Conservation (phyloP, 306 rosid species). For the Ammopiptanthus mongolicus region DNA sequence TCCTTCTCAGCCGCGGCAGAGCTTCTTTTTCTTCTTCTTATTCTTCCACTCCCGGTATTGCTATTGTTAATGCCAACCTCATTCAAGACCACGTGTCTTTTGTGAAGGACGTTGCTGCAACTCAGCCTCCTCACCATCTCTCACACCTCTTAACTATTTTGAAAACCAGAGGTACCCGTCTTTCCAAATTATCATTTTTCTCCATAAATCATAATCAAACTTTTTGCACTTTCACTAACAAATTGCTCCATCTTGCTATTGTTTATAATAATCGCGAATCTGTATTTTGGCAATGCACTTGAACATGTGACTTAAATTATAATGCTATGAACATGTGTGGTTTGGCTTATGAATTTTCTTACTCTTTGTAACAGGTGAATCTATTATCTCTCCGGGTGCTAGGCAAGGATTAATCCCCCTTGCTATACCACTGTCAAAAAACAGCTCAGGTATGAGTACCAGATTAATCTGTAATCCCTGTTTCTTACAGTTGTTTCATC, state of each 20-base stretch:
- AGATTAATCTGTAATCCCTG: too few relatives aligned
- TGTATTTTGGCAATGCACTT: slow-evolving; percentile 4
- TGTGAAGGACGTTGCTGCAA: slow-evolving; percentile 74
- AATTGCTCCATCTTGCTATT: too few relatives aligned
- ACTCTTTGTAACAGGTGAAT: slow-evolving; percentile 54
- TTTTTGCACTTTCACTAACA: too few relatives aligned
- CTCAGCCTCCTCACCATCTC: slow-evolving; percentile 78
- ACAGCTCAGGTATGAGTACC: slow-evolving; percentile 57
- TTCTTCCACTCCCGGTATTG: slow-evolving; percentile 36
- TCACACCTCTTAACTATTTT: slow-evolving; percentile 54
- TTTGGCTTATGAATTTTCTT: not conserved
- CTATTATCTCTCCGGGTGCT: slow-evolving; percentile 77
- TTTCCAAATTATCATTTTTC: not conserved
- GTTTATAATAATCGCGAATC: not conserved
- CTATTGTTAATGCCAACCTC: too few relatives aligned
- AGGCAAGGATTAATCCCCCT: slow-evolving; percentile 79
- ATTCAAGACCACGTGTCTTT: slow-evolving; percentile 58
- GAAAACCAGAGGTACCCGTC: slow-evolving; percentile 56
- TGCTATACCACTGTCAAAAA: slow-evolving; percentile 71
- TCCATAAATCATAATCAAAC: too few relatives aligned
- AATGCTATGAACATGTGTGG: not conserved
- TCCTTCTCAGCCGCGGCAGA: slow-evolving; percentile 44
- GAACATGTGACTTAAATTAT: not conserved
- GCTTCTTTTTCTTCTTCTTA: slow-evolving; percentile 19
- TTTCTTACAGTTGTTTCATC: too few relatives aligned